phyloP scores from a whole-genome alignment of 2,329 filamentous ascomycete genomes.

The Sarocladiaceae sp. region DNA sequence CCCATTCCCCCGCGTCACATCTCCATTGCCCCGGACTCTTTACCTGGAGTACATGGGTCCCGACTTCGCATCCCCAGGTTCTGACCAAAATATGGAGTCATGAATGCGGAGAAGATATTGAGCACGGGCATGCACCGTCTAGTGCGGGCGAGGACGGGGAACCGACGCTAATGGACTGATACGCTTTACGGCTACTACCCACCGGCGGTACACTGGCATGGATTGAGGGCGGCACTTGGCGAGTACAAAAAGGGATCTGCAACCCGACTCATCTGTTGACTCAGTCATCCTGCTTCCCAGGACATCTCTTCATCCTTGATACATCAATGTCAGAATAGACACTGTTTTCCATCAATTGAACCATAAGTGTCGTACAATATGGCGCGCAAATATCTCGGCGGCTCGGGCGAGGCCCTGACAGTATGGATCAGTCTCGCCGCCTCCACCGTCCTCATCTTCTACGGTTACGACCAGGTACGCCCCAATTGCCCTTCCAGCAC shows the following conservation, averaged over 20 bases:
- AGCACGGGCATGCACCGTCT: not conserved
- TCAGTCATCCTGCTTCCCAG: too few relatives aligned
- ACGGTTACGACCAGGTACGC: constrained; percentile 37
- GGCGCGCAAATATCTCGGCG: constrained; percentile 39
- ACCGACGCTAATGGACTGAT: too few relatives aligned
- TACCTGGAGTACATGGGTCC: too few relatives aligned
- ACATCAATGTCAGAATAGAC: too few relatives aligned
- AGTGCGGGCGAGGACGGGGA: not conserved
- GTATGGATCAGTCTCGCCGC: constrained; percentile 48
- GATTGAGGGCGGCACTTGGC: too few relatives aligned
- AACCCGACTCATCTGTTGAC: not conserved
- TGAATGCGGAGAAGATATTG: not conserved
- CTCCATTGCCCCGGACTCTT: not conserved
- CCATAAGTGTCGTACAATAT: constrained; percentile 1
- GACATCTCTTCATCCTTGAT: too few relatives aligned
- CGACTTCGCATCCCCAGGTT: too few relatives aligned
- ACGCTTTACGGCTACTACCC: too few relatives aligned
- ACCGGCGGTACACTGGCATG: too few relatives aligned
- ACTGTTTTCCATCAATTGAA: not conserved
- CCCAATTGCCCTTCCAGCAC: too few relatives aligned
- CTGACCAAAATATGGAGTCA: not conserved
- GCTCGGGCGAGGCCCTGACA: constrained; percentile 44
- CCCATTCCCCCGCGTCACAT: not conserved
- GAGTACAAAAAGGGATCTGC: constrained; percentile 4
- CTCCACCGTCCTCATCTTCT: constrained; percentile 45